Evolutionary conservation across 371 early-diverging fungal species (phyloP).

Genomic region (Rhizomucor pusillus): DNA sequence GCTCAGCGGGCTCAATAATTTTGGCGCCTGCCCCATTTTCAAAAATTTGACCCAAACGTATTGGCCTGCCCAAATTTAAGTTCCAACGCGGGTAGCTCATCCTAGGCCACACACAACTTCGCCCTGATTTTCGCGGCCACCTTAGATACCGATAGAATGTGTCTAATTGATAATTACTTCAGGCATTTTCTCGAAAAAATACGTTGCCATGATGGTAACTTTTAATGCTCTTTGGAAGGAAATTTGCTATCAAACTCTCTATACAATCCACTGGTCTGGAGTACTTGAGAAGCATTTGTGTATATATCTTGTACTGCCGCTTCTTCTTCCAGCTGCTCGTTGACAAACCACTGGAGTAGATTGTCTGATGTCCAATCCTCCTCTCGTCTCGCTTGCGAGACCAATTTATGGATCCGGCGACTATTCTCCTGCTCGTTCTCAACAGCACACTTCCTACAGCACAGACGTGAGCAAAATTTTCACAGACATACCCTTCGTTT

Average conservation of each 20-base stretch:
- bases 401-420: constrained; percentile 11
- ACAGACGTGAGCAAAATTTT: too few species aligned
- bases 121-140: too few species aligned
- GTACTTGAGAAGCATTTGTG: constrained; percentile 11
- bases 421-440: constrained; percentile 16
- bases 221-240: constrained; percentile 17
- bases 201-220: not conserved
- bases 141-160: too few species aligned
- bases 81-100: too few species aligned
- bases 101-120: too few species aligned
- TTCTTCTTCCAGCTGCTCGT: constrained; percentile 23
- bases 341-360: constrained; percentile 20
- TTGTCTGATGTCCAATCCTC: constrained; percentile 18
- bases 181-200: too few species aligned
- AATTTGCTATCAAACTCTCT: constrained; percentile 19
- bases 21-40: too few species aligned
- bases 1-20: too few species aligned
- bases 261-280: constrained; percentile 16
- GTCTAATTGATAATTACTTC: too few species aligned
- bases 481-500: too few species aligned
- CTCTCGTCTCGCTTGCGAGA: constrained; percentile 14
- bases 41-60: too few species aligned
- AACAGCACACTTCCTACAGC: constrained; percentile 15
- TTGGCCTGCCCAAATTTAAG: too few species aligned
- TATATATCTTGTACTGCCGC: constrained; percentile 17